phyloP scores from a whole-genome alignment of 2,329 filamentous ascomycete genomes.

The Harringtonia aguacate region DNA sequence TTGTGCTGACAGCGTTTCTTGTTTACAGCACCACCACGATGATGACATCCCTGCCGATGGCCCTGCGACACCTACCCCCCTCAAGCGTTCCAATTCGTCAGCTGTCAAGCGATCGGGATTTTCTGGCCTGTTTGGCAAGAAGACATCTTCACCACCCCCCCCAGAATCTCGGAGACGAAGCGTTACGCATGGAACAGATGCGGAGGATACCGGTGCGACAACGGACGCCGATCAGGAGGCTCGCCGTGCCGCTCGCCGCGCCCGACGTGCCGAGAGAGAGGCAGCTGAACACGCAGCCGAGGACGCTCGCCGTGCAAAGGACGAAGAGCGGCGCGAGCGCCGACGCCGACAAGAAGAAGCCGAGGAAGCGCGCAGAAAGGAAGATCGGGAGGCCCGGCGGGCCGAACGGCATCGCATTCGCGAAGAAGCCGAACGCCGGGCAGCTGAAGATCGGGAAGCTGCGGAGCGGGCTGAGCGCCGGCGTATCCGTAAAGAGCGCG shows the following conservation, averaged over 20 bases:
- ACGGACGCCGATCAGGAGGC: constrained; percentile 40
- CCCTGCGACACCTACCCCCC: constrained; percentile 34
- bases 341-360: constrained; percentile 46
- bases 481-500: constrained; percentile 35
- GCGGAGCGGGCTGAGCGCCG: constrained; percentile 37
- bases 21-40: constrained; percentile 52
- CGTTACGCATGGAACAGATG: constrained; percentile 32
- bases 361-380: constrained; percentile 37
- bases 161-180: constrained; percentile 33
- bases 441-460: constrained; percentile 21
- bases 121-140: constrained; percentile 50
- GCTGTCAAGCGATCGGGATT: constrained; percentile 50
- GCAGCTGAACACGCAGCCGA: constrained; percentile 41
- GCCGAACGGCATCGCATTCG: constrained; percentile 1
- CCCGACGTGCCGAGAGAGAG: constrained; percentile 40
- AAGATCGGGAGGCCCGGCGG: constrained; percentile 49
- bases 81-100: constrained; percentile 51
- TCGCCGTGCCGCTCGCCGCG: constrained; percentile 50
- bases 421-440: constrained; percentile 20
- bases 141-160: constrained; percentile 26
- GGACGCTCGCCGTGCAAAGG: constrained; percentile 45
- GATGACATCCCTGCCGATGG: constrained; percentile 49
- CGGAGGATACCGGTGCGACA: constrained; percentile 29
- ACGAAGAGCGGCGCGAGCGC: constrained; percentile 44
- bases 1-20: neutral